Base-by-base conservation (phyloP, 495 filamentous ascomycete genomes). In the Aspergillus campestris region DNA sequence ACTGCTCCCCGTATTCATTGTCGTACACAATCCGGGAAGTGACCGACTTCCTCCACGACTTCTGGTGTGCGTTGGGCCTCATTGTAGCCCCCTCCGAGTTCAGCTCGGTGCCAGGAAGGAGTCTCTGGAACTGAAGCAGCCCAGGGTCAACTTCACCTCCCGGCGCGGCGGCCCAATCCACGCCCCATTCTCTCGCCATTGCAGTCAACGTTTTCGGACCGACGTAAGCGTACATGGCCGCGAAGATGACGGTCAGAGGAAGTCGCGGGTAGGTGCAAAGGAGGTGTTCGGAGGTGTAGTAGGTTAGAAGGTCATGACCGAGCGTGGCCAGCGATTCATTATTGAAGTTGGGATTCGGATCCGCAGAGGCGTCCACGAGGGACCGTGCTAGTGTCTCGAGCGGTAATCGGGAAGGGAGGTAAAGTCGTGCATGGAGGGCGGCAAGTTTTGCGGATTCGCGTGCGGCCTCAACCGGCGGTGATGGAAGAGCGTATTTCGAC, bases 141-240 rank as follows among this genome's bases (percentile, higher is more conserved):
- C 92, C 94, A 1, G 91, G 85, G 62, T 98, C 90, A 44, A 97
- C 91, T 65, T 97, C 87, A 37, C 78, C 82, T 14, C 89, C 90
- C 1, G 92, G 91, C 31, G 77, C 80, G 7, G 86, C 84, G 11
- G 86, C 92, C 32, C 69, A 55, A 55, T 97, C 91, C 11, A 96
- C 78, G 65, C 94, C 92, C 91, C 92, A 98, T 65, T 89, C 86
- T 31, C 72, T 66, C 0, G 84, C 75, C 48, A 96, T 75, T 1
- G 77, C 66, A 24, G 78, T 66, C 14, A 97, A 77, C 0, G 88
- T 75, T 43, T 77, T 75, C 6, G 75, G 70, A 3, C 92, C 91
- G 37, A 79, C 75, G 62, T 87, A 96, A 18, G 87, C 88, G 53
- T 79, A 80, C 73, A 91, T 81, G 14, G 91, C 86, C 30, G 87